phyloP scores from a whole-genome alignment of 176 grass and related monocot species.

The Pontederia paniculata region DNA sequence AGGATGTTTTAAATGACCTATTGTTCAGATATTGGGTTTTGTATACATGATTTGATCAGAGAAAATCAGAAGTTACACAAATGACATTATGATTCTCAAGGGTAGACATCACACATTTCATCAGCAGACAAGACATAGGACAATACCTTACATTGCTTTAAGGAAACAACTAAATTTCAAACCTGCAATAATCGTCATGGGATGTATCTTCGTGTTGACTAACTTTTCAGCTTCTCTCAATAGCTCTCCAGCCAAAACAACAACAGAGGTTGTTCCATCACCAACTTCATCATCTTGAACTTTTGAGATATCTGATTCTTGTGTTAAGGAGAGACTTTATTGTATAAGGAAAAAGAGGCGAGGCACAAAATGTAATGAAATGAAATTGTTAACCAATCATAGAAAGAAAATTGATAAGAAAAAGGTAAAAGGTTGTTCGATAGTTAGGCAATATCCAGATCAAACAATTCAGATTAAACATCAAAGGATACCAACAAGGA shows the following conservation, averaged over 20 bases:
- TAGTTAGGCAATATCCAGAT: neutral
- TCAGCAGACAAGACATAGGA: neutral
- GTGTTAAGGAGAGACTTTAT: conserved; percentile 27
- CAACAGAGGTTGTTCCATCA: conserved; percentile 92
- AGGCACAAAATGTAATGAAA: neutral
- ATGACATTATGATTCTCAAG: too few species aligned
- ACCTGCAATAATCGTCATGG: conserved; percentile 99
- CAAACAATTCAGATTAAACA: neutral
- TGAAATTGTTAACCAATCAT: neutral
- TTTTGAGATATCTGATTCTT: conserved; percentile 81
- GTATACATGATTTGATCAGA: too few species aligned
- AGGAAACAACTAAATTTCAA: neutral
- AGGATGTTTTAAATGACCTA: too few species aligned
- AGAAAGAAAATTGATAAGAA: neutral
- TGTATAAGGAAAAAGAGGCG: neutral
- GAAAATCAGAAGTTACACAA: too few species aligned
- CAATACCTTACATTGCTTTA: neutral
- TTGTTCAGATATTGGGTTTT: too few species aligned
- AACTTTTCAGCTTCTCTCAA: conserved; percentile 84
- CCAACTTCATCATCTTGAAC: conserved; percentile 99
- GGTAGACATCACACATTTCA: too few species aligned
- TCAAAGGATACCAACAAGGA: conserved; percentile 95
- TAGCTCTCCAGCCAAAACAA: conserved; percentile 92
- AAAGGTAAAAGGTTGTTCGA: neutral
- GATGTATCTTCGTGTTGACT: conserved; percentile 82